Base-by-base conservation (phyloP, 352 stramenopile species). In the Phytophthora parvispora region DNA sequence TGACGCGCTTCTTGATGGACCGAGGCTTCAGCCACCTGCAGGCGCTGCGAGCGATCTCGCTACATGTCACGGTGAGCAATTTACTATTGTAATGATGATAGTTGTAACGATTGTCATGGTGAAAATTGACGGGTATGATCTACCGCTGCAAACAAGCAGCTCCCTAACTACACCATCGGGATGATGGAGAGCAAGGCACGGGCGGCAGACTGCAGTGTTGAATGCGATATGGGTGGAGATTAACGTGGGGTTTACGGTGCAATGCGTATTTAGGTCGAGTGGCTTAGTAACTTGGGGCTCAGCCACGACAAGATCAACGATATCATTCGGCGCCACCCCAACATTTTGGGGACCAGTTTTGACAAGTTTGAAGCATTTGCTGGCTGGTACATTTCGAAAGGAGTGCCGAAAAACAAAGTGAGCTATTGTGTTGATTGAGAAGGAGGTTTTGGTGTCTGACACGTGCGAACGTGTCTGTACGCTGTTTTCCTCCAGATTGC, bases 171-270 rank as follows among this genome's bases (percentile, higher is more conserved):
- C 25, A 49, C 71, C 24, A 22, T 25, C 2, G 31, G 69, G 16
- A 75, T 75, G 25, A 80, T 87, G 64, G 64, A 82, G 18, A 69
- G 62, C 42, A 87, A 87, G 69, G 79, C 85, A 34, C 27, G 51
- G 0, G 6, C 32, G 18, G 42, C 22, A 24, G 13, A 59, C 6
- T 48, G 20, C 47, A 12, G n/a, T 15, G 16, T 27, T 25, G 42
- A 16, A 27, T 15, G 5, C 12, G n/a, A 13, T 49, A 27, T 10
- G 16, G 1, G 42, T 6, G 10, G 42, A 6, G 4, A 16, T 42
- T 43, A 12, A 25, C 36, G 16, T 56, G 24, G 34, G 28, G 38
- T 42, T 59, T 34, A 15, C 22, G 12, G 47, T 28, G 18, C 5
- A 42, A 42, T 24, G 56, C 1, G 24, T 28, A n/a, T n/a, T n/a